Evolutionary conservation across 352 stramenopile genomes (phyloP).

Genomic region (Phytophthora podocarpi): DNA sequence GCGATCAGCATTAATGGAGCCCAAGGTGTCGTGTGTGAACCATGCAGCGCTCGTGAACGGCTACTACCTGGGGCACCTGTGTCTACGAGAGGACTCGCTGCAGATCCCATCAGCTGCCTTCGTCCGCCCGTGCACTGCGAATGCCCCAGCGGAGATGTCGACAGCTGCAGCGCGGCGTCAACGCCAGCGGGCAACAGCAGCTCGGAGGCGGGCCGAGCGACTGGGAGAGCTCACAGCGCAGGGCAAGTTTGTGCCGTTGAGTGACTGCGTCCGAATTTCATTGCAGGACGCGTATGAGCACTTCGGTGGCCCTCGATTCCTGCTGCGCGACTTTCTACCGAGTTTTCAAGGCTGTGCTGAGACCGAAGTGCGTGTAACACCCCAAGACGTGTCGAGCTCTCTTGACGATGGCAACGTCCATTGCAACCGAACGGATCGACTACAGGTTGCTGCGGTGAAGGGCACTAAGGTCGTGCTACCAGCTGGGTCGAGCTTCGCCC

Average conservation of each 20-base stretch:
- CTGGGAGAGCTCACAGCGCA: conserved; percentile 42
- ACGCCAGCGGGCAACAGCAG: conserved; percentile 43
- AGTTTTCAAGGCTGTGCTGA: conserved; percentile 1
- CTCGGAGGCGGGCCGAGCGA: conserved; percentile 28
- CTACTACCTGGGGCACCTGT: conserved; percentile 53
- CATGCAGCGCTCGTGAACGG: conserved; percentile 51
- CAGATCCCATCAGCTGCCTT: conserved; percentile 37
- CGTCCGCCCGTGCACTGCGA: conserved; percentile 6
- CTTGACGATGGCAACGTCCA: conserved; percentile 23
- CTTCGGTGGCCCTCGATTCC: conserved; percentile 29
- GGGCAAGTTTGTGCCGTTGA: conserved; percentile 63
- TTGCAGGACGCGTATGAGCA: conserved; percentile 29
- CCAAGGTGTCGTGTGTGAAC: conserved; percentile 41
- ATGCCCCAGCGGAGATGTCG: not conserved
- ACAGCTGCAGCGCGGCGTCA: conserved; percentile 33
- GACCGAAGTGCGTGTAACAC: not conserved
- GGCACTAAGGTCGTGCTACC: conserved; percentile 25
- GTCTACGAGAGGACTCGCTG: conserved; percentile 39
- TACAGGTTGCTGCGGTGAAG: conserved; percentile 21
- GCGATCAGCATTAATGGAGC: conserved; percentile 16
- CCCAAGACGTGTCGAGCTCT: conserved; percentile 5
- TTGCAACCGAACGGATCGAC: conserved; percentile 19
- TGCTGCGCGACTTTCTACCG: conserved; percentile 24
- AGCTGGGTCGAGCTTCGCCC: conserved; percentile 29
- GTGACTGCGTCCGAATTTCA: conserved; percentile 11